Conservation (phyloP, 2,329 filamentous ascomycete species). For the Cytospora piceicola region DNA sequence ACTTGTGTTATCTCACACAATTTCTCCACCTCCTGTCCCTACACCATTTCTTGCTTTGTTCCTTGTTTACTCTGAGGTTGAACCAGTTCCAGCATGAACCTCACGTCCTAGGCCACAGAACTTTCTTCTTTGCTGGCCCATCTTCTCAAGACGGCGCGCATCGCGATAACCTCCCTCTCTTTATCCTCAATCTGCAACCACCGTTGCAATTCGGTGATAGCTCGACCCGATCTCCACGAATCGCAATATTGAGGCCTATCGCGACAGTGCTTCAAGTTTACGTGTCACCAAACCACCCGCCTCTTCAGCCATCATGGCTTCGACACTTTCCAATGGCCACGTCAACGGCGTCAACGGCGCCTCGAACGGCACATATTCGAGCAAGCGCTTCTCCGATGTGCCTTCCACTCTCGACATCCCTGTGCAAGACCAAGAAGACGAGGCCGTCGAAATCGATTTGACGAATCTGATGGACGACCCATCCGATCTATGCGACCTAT, state of each 20-base stretch:
- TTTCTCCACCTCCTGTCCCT: neutral
- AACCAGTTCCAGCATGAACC: slow-evolving; percentile 17
- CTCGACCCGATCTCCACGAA: slow-evolving; percentile 11
- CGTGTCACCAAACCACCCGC: neutral
- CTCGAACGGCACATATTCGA: slow-evolving; percentile 43
- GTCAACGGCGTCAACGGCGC: slow-evolving; percentile 50
- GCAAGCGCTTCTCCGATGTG: slow-evolving; percentile 67
- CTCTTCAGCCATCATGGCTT: slow-evolving; percentile 47
- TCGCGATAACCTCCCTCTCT: slow-evolving; percentile 3
- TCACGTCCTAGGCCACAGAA: slow-evolving; percentile 14
- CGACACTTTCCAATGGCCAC: slow-evolving; percentile 48
- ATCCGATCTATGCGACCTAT: slow-evolving; percentile 89
- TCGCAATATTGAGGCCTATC: slow-evolving; percentile 1
- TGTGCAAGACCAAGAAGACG: slow-evolving; percentile 67
- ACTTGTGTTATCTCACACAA: neutral
- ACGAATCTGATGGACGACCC: slow-evolving; percentile 91
- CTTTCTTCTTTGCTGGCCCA: slow-evolving; percentile 1
- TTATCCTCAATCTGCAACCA: slow-evolving; percentile 5
- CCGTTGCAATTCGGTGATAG: slow-evolving; percentile 3
- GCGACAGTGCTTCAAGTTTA: neutral
- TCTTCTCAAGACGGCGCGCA: slow-evolving; percentile 7
- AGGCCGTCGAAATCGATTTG: slow-evolving; percentile 89
- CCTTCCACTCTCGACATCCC: slow-evolving; percentile 69
- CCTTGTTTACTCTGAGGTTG: neutral
- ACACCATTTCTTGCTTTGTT: slow-evolving; percentile 4